A percentile compares a stretch with the other conserved stretches of the same genome.
Evolutionary conservation across 2,329 filamentous ascomycete genomes (phyloP).

Genomic region (Teratosphaeria epicoccoides): DNA sequence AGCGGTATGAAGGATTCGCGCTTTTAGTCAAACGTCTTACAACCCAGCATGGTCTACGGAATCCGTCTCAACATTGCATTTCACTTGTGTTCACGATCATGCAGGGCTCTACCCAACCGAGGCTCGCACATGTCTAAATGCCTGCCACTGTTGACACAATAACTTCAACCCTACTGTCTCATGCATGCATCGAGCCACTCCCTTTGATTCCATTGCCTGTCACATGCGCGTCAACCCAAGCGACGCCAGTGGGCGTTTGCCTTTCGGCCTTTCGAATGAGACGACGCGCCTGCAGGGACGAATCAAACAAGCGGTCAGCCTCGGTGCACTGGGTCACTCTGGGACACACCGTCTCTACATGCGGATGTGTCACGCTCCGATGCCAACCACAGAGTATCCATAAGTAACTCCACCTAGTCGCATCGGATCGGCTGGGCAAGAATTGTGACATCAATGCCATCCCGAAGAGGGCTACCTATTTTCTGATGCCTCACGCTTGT

Average conservation of each 20-base stretch:
- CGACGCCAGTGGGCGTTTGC: neutral
- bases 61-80: neutral
- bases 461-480: neutral
- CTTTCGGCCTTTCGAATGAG: neutral
- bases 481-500: neutral
- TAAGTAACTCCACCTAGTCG: neutral
- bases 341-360: neutral
- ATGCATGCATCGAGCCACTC: neutral
- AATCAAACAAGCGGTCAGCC: neutral
- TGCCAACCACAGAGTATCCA: no score
- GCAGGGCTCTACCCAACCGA: neutral
- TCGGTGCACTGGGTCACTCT: neutral
- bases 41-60: neutral
- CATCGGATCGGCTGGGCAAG: neutral
- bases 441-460: neutral
- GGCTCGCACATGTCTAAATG: neutral
- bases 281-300: neutral
- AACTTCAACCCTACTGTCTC: neutral
- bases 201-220: neutral
- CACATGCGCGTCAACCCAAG: neutral
- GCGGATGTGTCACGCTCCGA: neutral
- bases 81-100: neutral
- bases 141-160: neutral
- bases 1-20: neutral
- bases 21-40: neutral